A percentile compares a stretch with the other conserved stretches of the same genome.
phyloP scores from a whole-genome alignment of 2,329 filamentous ascomycete genomes.

The Calycina herbarum region DNA sequence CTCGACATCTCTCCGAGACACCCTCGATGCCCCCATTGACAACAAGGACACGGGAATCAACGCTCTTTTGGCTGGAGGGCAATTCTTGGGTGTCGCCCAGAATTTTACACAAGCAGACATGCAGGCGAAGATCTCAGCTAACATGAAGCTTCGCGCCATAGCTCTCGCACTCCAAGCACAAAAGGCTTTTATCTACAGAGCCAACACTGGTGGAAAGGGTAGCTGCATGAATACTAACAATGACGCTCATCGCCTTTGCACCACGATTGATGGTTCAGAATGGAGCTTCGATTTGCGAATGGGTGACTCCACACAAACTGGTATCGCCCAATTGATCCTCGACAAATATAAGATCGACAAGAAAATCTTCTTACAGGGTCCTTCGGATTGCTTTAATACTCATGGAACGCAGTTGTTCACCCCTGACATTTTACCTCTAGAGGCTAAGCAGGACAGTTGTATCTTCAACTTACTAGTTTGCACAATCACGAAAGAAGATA shows the following conservation, averaged over 20 bases:
- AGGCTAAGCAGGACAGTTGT: not conserved
- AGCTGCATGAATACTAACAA: no score
- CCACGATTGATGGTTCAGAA: no score
- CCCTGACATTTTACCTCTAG: conserved; percentile 9
- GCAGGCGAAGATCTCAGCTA: conserved; percentile 5
- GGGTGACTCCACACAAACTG: not conserved
- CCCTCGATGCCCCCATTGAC: conserved; percentile 13
- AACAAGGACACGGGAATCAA: conserved; percentile 12
- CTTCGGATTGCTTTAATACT: conserved; percentile 1
- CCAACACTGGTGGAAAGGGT: not conserved
- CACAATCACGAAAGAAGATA: no score
- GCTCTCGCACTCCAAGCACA: conserved; percentile 13
- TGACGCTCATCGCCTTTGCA: no score
- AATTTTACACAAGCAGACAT: conserved; percentile 22
- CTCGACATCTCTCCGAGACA: conserved; percentile 6
- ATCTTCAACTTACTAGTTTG: conserved; percentile 13
- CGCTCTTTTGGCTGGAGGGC: conserved; percentile 10
- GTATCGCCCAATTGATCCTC: not conserved
- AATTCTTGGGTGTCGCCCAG: conserved; percentile 18
- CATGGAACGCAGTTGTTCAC: not conserved
- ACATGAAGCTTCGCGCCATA: conserved; percentile 11
- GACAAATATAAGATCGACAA: conserved; percentile 1
- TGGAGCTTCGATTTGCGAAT: no score
- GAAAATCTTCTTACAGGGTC: not conserved
- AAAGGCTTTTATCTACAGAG: conserved; percentile 10